These are phyloP conservation scores for Penicillium manginii DNA, from an alignment of 495 filamentous ascomycete genomes.

Conservation along the genomic window DNA sequence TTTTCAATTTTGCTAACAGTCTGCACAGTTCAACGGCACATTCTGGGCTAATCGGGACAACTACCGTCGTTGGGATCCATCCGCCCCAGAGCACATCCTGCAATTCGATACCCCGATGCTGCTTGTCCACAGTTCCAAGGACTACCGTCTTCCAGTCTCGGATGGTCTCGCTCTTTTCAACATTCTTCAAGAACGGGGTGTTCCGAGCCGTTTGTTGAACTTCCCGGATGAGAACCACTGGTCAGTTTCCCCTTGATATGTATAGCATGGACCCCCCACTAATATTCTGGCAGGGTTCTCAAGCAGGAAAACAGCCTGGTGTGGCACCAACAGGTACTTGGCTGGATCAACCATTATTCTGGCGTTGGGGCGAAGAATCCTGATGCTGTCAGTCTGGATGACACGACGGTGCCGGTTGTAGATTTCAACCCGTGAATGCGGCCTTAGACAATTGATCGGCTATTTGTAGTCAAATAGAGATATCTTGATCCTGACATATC, in stretches of 20 bases:
- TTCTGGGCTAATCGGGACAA: constrained; percentile 46
- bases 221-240: constrained; percentile 60
- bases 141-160: constrained; percentile 47
- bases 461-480: too few relatives aligned
- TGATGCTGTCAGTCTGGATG: constrained; percentile 36
- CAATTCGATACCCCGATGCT: constrained; percentile 50
- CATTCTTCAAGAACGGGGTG: constrained; percentile 48
- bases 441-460: too few relatives aligned
- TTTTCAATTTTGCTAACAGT: constrained; percentile 17
- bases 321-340: constrained; percentile 53
- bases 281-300: constrained; percentile 30
- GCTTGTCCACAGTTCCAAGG: constrained; percentile 49
- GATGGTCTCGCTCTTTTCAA: constrained; percentile 53
- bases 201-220: constrained; percentile 62
- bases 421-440: constrained; percentile 30
- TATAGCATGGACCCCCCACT: not conserved
- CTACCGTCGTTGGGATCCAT: constrained; percentile 50
- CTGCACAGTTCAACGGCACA: constrained; percentile 44
- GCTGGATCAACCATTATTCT: constrained; percentile 52
- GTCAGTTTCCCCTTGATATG: constrained; percentile 18
- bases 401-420: constrained; percentile 39
- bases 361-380: constrained; percentile 32
- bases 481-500: too few relatives aligned
- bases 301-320: constrained; percentile 49
- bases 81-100: constrained; percentile 37